These are phyloP conservation scores for Leucocoprinus sp. DNA, from an alignment of 768 basidiomycete species.

Conservation along the genomic window DNA sequence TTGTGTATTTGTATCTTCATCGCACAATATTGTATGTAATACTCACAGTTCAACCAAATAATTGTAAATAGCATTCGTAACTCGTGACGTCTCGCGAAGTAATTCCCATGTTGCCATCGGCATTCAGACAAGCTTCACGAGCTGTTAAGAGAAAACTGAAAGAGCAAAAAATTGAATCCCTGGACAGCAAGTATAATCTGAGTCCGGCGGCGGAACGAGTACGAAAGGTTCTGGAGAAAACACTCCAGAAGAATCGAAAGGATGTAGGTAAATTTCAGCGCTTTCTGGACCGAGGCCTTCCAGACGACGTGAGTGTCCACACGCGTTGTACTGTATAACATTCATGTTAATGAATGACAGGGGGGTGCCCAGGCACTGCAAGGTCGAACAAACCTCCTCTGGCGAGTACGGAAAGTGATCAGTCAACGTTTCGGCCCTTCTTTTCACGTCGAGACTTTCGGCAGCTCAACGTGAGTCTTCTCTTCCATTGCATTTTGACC, in stretches of 20 bases:
- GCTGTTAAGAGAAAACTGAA: too few relatives aligned
- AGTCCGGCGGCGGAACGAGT: too few relatives aligned
- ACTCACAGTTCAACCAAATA: not conserved
- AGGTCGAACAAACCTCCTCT: not conserved
- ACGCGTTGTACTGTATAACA: not conserved
- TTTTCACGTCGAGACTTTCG: conserved; percentile 35
- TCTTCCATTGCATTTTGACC: not conserved
- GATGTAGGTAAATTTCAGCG: not conserved
- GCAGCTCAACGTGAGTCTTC: conserved; percentile 30
- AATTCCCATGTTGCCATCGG: not conserved
- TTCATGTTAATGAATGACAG: not conserved
- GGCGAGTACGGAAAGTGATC: conserved; percentile 20
- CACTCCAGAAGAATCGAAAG: not conserved
- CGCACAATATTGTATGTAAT: not conserved
- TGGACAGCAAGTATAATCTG: too few relatives aligned
- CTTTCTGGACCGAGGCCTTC: not conserved
- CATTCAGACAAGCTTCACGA: not conserved
- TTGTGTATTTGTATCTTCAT: conserved; percentile 6
- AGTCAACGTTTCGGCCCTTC: conserved; percentile 21
- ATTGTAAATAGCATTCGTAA: not conserved
- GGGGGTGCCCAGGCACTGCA: not conserved
- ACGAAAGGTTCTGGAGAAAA: not conserved
- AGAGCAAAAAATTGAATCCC: too few relatives aligned
- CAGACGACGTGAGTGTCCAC: not conserved
- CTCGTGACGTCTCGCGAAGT: not conserved